phyloP scores from a whole-genome alignment of 257 asterid genomes.

The Verbascum thapsus region DNA sequence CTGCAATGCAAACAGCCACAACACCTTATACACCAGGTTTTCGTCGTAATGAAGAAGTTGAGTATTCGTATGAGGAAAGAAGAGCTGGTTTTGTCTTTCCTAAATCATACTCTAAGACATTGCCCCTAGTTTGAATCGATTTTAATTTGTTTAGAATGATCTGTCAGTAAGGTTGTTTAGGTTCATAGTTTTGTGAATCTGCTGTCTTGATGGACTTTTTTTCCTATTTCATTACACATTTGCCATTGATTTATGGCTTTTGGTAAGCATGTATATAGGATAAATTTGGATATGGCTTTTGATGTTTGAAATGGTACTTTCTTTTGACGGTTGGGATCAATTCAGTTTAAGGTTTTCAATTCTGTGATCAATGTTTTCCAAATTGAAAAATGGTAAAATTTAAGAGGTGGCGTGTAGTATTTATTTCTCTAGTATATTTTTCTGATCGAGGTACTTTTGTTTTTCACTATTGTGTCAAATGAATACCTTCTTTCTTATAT shows the following conservation, averaged over 20 bases:
- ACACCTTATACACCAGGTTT: conserved; percentile 43
- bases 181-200: conserved; percentile 18
- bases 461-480: too few species aligned
- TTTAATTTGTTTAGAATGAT: not conserved
- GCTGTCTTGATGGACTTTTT: not conserved
- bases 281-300: not conserved
- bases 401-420: too few species aligned
- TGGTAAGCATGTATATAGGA: conserved; percentile 25
- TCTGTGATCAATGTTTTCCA: too few species aligned
- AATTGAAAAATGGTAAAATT: too few species aligned
- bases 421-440: not conserved
- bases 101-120: conserved; percentile 26
- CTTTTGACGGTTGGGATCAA: conserved; percentile 4
- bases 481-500: too few species aligned
- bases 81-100: conserved; percentile 58
- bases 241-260: conserved; percentile 34
- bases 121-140: conserved; percentile 29
- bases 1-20: conserved; percentile 45
- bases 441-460: not conserved
- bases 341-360: not conserved
- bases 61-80: conserved; percentile 74
- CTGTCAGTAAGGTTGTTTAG: conserved; percentile 7
- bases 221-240: conserved; percentile 5
- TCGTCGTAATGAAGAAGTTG: conserved; percentile 27
- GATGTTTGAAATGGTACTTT: conserved; percentile 14